Conservation (phyloP, 192 early-diverging fungal genomes). For the Rhizophagus sp. region DNA sequence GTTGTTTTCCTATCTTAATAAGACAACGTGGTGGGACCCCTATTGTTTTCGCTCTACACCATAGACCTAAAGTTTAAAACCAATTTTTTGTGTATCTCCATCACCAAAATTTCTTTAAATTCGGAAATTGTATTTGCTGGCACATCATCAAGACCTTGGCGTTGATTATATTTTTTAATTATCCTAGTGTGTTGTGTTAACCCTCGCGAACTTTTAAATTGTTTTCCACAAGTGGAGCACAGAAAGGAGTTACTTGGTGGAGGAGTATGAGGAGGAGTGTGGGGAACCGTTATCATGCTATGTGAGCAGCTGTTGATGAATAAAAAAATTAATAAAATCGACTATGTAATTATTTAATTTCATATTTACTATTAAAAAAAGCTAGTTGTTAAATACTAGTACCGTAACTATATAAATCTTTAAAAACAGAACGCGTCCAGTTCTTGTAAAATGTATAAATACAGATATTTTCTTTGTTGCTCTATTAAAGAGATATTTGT, state of each 20-base stretch:
- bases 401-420: no score
- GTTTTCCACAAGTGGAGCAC: background rate
- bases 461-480: no score
- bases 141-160: background rate
- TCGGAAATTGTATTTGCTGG: background rate
- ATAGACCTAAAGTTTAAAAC: background rate
- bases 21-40: no score
- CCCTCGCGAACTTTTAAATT: background rate
- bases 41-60: no score
- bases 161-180: background rate
- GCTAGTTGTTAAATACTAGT: background rate
- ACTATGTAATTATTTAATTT: background rate
- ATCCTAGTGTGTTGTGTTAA: background rate
- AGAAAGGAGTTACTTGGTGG: background rate
- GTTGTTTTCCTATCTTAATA: no score
- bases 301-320: background rate
- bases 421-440: background rate
- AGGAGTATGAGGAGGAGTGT: background rate
- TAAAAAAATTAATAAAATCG: background rate
- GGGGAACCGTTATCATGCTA: background rate
- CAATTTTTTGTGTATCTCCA: constrained; percentile 5
- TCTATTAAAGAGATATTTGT: background rate
- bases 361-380: background rate
- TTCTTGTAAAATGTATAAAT: background rate
- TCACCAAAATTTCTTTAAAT: no score